A percentile compares a stretch with the other conserved stretches of the same genome.
These are phyloP conservation scores for Phytomonas sp. DNA, from an alignment of 208 protist species.

Conservation along the genomic window DNA sequence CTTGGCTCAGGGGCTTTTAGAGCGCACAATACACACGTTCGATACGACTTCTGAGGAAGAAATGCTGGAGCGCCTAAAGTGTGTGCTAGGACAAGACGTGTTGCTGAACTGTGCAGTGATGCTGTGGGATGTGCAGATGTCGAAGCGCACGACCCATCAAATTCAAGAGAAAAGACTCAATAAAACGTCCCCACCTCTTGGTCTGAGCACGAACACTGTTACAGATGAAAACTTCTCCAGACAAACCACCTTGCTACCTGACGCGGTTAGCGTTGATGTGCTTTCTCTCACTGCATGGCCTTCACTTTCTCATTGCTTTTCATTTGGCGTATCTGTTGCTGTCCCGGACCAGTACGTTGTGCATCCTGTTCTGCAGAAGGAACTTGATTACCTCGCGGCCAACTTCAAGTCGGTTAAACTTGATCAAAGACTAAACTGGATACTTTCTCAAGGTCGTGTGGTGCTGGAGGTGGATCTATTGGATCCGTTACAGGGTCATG, in stretches of 20 bases:
- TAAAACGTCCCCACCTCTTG: neutral
- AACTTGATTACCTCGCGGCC: slow-evolving; percentile 46
- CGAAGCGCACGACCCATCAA: slow-evolving; percentile 57
- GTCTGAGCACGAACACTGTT: neutral
- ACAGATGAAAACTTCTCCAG: neutral
- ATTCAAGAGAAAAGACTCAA: slow-evolving; percentile 25
- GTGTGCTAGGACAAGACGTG: slow-evolving; percentile 68
- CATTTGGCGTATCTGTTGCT: slow-evolving; percentile 14
- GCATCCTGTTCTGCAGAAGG: slow-evolving; percentile 41
- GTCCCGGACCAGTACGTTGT: slow-evolving; percentile 36
- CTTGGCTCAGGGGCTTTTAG: slow-evolving; percentile 57
- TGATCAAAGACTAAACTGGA: slow-evolving; percentile 64
- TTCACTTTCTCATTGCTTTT: slow-evolving; percentile 18
- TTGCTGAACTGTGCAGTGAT: slow-evolving; percentile 72
- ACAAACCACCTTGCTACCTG: neutral
- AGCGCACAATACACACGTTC: slow-evolving; percentile 69
- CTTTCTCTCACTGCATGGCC: slow-evolving; percentile 74
- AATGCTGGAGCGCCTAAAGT: slow-evolving; percentile 81
- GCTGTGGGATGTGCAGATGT: slow-evolving; percentile 76
- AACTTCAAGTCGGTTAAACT: slow-evolving; percentile 51
- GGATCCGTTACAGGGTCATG: slow-evolving; percentile 22
- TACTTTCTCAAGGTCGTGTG: slow-evolving; percentile 51
- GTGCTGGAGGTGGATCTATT: slow-evolving; percentile 49
- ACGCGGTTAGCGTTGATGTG: slow-evolving; percentile 40
- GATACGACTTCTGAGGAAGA: slow-evolving; percentile 77